phyloP scores from a whole-genome alignment of 805 yeast genomes.

The Cyberlindnera maclurae region DNA sequence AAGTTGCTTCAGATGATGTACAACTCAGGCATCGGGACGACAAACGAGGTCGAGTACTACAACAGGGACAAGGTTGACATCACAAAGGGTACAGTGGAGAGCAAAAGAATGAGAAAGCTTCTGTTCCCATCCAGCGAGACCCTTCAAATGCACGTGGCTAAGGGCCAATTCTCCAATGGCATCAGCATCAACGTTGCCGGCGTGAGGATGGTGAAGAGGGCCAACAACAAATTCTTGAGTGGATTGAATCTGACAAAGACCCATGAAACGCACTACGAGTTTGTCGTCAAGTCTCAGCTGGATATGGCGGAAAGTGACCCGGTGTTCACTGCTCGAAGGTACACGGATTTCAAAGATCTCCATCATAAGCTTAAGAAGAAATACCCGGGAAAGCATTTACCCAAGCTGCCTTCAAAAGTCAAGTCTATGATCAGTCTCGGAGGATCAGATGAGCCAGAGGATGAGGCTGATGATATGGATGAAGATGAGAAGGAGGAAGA shows the following conservation, averaged over 20 bases:
- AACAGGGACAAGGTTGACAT: conserved; percentile 25
- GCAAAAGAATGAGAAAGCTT: conserved; percentile 27
- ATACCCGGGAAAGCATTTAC: conserved; percentile 66
- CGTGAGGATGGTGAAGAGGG: conserved; percentile 36
- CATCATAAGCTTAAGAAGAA: conserved; percentile 42
- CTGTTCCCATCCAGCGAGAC: conserved; percentile 36
- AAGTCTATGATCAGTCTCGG: conserved; percentile 29
- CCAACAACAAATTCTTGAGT: conserved; percentile 20
- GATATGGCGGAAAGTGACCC: conserved; percentile 17
- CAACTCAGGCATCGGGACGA: conserved; percentile 66
- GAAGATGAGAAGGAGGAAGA: conserved; percentile 16
- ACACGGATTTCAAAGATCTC: conserved; percentile 58
- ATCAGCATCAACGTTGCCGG: conserved; percentile 62
- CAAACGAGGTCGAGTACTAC: conserved; percentile 46
- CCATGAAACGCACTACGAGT: conserved; percentile 20
- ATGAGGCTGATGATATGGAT: conserved; percentile 11
- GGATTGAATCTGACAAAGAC: conserved; percentile 15
- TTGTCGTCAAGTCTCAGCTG: conserved; percentile 15
- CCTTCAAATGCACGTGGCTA: conserved; percentile 25
- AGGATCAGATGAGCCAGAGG: neutral
- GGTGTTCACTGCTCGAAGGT: conserved; percentile 45
- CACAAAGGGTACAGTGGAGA: conserved; percentile 23
- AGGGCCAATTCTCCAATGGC: conserved; percentile 41
- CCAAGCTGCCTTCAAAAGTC: conserved; percentile 51
- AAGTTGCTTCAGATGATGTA: conserved; percentile 59